These are phyloP conservation scores for Metschnikowia henanensis DNA, from an alignment of 805 yeast species.

Conservation along the genomic window DNA sequence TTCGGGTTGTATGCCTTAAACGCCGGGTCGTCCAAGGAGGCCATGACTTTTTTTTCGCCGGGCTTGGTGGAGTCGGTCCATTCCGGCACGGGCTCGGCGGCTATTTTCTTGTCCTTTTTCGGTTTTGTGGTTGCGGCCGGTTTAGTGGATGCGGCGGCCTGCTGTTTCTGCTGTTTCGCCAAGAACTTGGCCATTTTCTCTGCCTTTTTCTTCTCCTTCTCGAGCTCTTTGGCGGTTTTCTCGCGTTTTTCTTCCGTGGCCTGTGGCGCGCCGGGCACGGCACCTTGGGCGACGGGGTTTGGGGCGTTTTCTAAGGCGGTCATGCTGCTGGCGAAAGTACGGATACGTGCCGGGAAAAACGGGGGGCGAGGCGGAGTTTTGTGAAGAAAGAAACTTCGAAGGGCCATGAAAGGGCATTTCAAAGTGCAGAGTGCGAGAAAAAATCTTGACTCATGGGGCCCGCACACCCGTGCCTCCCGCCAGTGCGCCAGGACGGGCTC, in stretches of 20 bases:
- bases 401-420: conserved; percentile 11
- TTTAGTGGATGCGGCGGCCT: conserved; percentile 40
- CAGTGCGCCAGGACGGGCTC: too few relatives aligned
- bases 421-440: background rate
- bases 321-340: conserved; percentile 14
- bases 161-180: conserved; percentile 71
- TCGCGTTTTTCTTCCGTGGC: conserved; percentile 11
- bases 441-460: background rate
- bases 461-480: background rate
- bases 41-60: conserved; percentile 89
- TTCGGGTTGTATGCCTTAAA: conserved; percentile 92
- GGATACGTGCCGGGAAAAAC: conserved; percentile 6
- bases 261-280: conserved; percentile 10
- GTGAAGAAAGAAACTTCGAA: conserved; percentile 16
- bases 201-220: conserved; percentile 85
- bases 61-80: conserved; percentile 79
- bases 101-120: conserved; percentile 67
- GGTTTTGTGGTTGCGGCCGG: conserved; percentile 55
- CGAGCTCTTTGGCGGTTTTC: conserved; percentile 77
- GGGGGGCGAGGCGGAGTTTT: conserved; percentile 3
- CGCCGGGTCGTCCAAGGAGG: conserved; percentile 88
- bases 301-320: conserved; percentile 14
- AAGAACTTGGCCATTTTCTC: conserved; percentile 84
- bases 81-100: conserved; percentile 74
- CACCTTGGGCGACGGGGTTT: conserved; percentile 1